These are phyloP conservation scores for Prunus salicina DNA, from an alignment of 306 rosid genomes.

Conservation along the genomic window DNA sequence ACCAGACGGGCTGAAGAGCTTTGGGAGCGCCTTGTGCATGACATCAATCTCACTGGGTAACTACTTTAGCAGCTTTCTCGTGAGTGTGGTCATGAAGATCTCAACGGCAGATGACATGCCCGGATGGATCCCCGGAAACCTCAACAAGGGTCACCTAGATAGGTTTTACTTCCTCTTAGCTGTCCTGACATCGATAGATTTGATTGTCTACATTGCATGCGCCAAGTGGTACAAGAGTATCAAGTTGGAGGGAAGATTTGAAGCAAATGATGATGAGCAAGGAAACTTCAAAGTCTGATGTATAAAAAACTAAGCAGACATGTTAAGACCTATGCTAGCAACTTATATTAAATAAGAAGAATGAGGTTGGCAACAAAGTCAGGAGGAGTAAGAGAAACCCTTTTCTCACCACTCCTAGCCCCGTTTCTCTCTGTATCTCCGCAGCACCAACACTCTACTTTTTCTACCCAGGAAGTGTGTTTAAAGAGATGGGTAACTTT, in stretches of 20 bases:
- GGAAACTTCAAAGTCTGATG: slow-evolving; percentile 43
- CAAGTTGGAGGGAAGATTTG: slow-evolving; percentile 61
- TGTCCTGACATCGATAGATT: slow-evolving; percentile 70
- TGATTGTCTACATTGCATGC: slow-evolving; percentile 61
- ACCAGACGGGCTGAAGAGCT: slow-evolving; percentile 94
- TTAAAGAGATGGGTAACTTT: slow-evolving; percentile 33
- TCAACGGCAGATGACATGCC: slow-evolving; percentile 89
- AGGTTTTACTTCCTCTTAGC: slow-evolving; percentile 96
- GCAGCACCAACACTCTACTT: slow-evolving; percentile 10
- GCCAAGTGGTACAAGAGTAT: slow-evolving; percentile 95
- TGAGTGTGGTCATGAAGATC: slow-evolving; percentile 89
- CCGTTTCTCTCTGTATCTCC: slow-evolving; percentile 18
- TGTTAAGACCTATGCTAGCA: slow-evolving; percentile 36
- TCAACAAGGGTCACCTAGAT: slow-evolving; percentile 89
- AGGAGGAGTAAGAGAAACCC: slow-evolving; percentile 31
- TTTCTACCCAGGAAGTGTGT: slow-evolving; percentile 21
- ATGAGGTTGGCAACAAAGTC: slow-evolving; percentile 36
- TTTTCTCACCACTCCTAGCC: slow-evolving; percentile 24
- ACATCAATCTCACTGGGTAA: slow-evolving; percentile 96
- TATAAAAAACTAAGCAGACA: slow-evolving; percentile 18
- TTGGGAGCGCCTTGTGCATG: slow-evolving; percentile 98
- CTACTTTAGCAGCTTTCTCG: slow-evolving; percentile 89
- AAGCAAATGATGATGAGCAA: slow-evolving; percentile 39
- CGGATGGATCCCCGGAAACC: slow-evolving; percentile 99
- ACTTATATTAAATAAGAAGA: slow-evolving; percentile 49